Base-by-base conservation (phyloP, 257 asterid species). In the Henckelia pumila region DNA sequence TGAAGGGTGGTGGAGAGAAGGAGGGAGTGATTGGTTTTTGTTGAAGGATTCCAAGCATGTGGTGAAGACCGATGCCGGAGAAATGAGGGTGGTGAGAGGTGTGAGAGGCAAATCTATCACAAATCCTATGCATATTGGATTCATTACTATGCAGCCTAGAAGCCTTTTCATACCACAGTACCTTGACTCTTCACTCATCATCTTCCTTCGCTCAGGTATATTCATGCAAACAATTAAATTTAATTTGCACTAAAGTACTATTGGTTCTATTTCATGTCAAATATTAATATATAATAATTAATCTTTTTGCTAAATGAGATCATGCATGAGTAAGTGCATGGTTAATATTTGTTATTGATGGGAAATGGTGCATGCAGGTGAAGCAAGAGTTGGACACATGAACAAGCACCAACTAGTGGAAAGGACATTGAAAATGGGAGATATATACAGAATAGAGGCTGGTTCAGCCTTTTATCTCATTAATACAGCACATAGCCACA, bases 111-210 rank as follows among this genome's bases (percentile, higher is more conserved):
- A 71, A 29, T 63, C 56, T 37, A 32, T 69, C 16, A 65, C 37
- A 23, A 80, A 61, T 24, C 81, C 85, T 17, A 69, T 91, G 89
- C 87, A 85, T 35, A 70, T 91, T 58, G 95, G 90, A 0, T 88
- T 90, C 78, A 86, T 90, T 11, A 86, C 95, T 0, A 90, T 93
- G 99, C 97, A 93, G 73, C 97, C 97, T 0, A 75, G 67, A 5
- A 74, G 75, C 74, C 82, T 93, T 7, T 85, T 93, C 82, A 72
- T 90, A 25, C 99, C 98, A 77, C 99, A 93, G 79, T 90, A 88
- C 44, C 82, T 93, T 56, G 97, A 90, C 80, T 79, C 94, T 60
- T 77, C 75, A 69, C 83, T 88, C 74, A 77, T 87, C 47, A 81
- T 93, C 85, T 86, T 88, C 81, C 17, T 93, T 60, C 83, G 87